phyloP scores from a whole-genome alignment of 2,329 filamentous ascomycete species.

The Microsporum ferrugineum region DNA sequence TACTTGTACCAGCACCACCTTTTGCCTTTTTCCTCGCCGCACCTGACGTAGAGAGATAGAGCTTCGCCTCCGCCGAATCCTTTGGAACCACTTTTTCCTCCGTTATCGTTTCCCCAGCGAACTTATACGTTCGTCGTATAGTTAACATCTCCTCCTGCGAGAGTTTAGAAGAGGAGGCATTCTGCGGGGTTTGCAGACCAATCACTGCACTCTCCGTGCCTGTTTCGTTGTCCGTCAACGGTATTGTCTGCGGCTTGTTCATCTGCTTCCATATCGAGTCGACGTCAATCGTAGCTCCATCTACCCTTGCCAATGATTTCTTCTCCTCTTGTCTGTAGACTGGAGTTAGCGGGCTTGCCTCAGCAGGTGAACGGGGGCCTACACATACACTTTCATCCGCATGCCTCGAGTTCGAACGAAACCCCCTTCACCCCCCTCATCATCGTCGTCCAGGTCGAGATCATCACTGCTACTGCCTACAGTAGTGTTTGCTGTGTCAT shows the following conservation, averaged over 20 bases:
- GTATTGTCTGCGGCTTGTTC: constrained; percentile 27
- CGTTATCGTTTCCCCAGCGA: constrained; percentile 45
- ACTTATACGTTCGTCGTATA: constrained; percentile 47
- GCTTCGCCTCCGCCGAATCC: constrained; percentile 44
- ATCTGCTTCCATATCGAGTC: constrained; percentile 45
- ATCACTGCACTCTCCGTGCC: not conserved
- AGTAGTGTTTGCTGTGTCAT: constrained; percentile 23
- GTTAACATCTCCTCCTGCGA: constrained; percentile 38
- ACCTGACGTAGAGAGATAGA: constrained; percentile 35
- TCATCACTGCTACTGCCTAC: constrained; percentile 21
- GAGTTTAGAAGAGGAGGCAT: not conserved
- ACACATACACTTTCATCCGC: constrained; percentile 36
- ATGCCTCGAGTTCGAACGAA: constrained; percentile 46
- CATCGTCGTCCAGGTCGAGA: constrained; percentile 22
- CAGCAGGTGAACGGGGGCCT: not conserved
- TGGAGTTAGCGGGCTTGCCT: not conserved
- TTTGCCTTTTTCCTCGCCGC: constrained; percentile 26
- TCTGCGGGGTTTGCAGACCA: not conserved
- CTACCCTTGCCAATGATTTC: constrained; percentile 37
- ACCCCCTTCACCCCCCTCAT: constrained; percentile 38
- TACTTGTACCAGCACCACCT: constrained; percentile 15
- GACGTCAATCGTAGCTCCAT: constrained; percentile 44
- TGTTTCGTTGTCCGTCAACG: constrained; percentile 14
- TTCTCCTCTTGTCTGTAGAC: constrained; percentile 35
- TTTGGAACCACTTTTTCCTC: constrained; percentile 44